These are phyloP conservation scores for Diaporthe ampelina DNA, from an alignment of 2,329 filamentous ascomycete species.

Conservation along the genomic window DNA sequence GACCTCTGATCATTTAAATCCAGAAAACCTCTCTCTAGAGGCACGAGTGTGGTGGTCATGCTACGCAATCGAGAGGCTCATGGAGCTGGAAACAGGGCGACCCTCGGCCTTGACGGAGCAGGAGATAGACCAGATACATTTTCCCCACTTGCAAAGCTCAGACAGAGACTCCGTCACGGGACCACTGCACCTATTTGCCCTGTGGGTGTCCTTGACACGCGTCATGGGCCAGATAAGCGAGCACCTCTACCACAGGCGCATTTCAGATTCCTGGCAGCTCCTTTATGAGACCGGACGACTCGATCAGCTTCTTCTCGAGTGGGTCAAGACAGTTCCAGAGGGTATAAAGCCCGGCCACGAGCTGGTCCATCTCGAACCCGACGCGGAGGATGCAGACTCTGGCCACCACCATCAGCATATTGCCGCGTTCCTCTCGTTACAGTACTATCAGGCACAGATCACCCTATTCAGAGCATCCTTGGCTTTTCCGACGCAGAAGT, in stretches of 20 bases:
- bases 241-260: conserved; percentile 16
- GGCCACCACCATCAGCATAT: conserved; percentile 2
- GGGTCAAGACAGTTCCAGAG: conserved; percentile 17
- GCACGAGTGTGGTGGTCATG: conserved; percentile 43
- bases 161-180: background rate
- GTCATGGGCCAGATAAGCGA: conserved; percentile 31
- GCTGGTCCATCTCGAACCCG: conserved; percentile 3
- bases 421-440: background rate
- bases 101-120: conserved; percentile 44
- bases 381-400: background rate
- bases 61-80: conserved; percentile 45
- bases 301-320: conserved; percentile 31
- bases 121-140: conserved; percentile 18
- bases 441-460: conserved; percentile 14
- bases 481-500: conserved; percentile 12
- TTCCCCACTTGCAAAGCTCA: background rate
- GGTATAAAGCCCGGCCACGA: conserved; percentile 28
- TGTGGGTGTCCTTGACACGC: conserved; percentile 16
- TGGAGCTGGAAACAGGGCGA: conserved; percentile 46
- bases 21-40: conserved; percentile 21
- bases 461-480: conserved; percentile 1
- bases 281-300: conserved; percentile 25
- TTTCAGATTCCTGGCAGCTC: conserved; percentile 23
- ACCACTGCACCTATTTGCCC: background rate
- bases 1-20: background rate